Evolutionary conservation across 441 rosid genomes (phyloP).

Genomic region (Codiaeum variegatum): DNA sequence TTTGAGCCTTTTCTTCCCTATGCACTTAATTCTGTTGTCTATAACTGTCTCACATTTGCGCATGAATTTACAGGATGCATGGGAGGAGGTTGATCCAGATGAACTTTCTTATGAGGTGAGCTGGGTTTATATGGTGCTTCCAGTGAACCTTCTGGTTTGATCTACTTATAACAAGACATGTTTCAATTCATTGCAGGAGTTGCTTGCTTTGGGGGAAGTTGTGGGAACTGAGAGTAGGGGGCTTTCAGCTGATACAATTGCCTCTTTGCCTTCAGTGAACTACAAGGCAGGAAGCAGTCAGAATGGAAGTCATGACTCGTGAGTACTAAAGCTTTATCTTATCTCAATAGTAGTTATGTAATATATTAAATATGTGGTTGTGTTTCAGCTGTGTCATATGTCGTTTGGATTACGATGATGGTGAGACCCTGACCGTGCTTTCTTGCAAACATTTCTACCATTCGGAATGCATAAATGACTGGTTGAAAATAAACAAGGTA

Average conservation of each 20-base stretch:
- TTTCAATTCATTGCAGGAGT: slow-evolving; percentile 49
- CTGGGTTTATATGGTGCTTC: slow-evolving; percentile 13
- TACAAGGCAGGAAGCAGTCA: slow-evolving; percentile 67
- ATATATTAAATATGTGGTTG: slow-evolving; percentile 12
- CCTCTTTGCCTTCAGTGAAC: slow-evolving; percentile 67
- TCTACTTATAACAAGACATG: slow-evolving; percentile 5
- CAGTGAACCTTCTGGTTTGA: slow-evolving; percentile 5
- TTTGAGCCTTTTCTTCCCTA: not conserved
- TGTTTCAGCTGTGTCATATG: slow-evolving; percentile 85
- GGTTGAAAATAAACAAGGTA: slow-evolving; percentile 97
- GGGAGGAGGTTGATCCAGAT: slow-evolving; percentile 95
- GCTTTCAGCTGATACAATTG: slow-evolving; percentile 73
- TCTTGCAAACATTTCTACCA: slow-evolving; percentile 95
- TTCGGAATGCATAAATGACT: slow-evolving; percentile 83
- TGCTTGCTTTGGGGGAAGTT: slow-evolving; percentile 80
- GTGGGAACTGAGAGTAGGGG: slow-evolving; percentile 96
- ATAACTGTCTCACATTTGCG: not conserved
- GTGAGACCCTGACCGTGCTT: slow-evolving; percentile 72
- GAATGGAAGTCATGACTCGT: slow-evolving; percentile 84
- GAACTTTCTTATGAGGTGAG: slow-evolving; percentile 88
- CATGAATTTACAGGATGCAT: slow-evolving; percentile 54
- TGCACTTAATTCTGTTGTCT: not conserved
- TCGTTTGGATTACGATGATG: slow-evolving; percentile 84
- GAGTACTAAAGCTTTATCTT: slow-evolving; percentile 30
- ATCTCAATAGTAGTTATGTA: slow-evolving; percentile 6